Base-by-base conservation (phyloP, 805 yeast species). In the Metschnikowia henanensis region DNA sequence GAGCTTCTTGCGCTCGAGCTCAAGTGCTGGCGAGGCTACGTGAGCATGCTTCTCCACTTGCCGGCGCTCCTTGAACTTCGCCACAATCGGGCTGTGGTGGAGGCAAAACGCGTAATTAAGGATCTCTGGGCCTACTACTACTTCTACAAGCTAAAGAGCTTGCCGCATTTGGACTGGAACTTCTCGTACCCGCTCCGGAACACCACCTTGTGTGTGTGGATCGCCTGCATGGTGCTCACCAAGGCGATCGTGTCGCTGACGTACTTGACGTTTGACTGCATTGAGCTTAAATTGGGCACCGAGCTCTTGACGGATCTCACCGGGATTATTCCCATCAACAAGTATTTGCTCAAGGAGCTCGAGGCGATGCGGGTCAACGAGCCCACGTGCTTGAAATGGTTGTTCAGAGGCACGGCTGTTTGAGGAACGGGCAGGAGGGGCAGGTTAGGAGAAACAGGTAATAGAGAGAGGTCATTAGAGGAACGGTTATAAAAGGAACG, bases 101-200 rank as follows among this genome's bases (percentile, higher is more conserved):
- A n/a, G 15, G 32, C 32, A n/a, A 30, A 30, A 7, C 8, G n/a
- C 3, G 17, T 30, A 5, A 16, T 30, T 16, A 30, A 30, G 32
- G 32, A 30, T 30, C 17, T 30, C n/a, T 30, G 32, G 32, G 32
- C 32, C 18, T 30, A 30, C 32, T 30, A 30, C n/a, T n/a, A n/a
- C 20, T 30, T 15, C 15, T 30, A 30, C 32, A 30, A 30, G 17
- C 15, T 9, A 30, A 30, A 30, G 18, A 12, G 15, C 17, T 30
- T 30, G 32, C 32, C 32, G 8, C 8, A 30, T 4, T 30, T 30
- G 17, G 32, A 30, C 32, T 30, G 32, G 32, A 30, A 30, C n/a
- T 30, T 30, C 17, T 30, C 32, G 17, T 30, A 30, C 32, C 32
- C 32, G 15, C 32, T 30, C 17, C 32, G 32, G n/a, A 30, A 30